phyloP scores from a whole-genome alignment of 768 basidiomycete genomes.

The Daedaleopsis nitida region DNA sequence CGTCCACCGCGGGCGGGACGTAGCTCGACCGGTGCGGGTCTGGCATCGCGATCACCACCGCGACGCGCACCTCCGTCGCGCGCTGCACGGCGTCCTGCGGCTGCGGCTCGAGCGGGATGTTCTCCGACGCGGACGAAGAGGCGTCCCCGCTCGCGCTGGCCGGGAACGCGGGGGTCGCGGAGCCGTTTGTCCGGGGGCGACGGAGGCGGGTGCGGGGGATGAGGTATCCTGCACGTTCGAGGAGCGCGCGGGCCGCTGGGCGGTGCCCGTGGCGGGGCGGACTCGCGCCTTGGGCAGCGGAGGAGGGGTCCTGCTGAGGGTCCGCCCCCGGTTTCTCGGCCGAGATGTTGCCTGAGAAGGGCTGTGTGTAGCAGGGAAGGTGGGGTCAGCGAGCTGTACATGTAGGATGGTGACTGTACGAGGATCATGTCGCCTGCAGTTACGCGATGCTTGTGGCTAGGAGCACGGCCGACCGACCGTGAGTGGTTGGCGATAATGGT shows the following conservation, averaged over 20 bases:
- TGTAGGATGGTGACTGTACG: not conserved
- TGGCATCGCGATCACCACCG: conserved; percentile 63
- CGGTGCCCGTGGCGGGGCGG: not conserved
- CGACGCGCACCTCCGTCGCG: conserved; percentile 47
- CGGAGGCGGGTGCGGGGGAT: conserved; percentile 11
- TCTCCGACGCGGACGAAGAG: conserved; percentile 5
- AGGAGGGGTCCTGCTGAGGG: not conserved
- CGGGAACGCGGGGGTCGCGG: conserved; percentile 9
- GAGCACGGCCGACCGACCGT: too few species aligned
- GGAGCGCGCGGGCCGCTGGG: not conserved
- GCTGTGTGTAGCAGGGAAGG: conserved; percentile 5
- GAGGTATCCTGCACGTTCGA: conserved; percentile 11
- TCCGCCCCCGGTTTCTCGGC: conserved; percentile 15
- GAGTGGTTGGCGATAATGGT: too few species aligned
- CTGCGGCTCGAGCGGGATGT: conserved; percentile 15
- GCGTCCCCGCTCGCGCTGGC: not conserved
- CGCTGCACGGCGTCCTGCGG: conserved; percentile 12
- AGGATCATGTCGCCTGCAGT: too few species aligned
- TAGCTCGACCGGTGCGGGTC: conserved; percentile 31
- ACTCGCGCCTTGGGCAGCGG: not conserved
- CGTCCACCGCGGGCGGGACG: conserved; percentile 1
- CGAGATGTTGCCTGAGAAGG: conserved; percentile 17
- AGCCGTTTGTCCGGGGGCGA: not conserved
- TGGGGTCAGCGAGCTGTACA: not conserved
- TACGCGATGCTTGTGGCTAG: too few species aligned